These are phyloP conservation scores for Fusarium gaditjirri DNA, from an alignment of 2,329 filamentous ascomycete species.

Conservation along the genomic window DNA sequence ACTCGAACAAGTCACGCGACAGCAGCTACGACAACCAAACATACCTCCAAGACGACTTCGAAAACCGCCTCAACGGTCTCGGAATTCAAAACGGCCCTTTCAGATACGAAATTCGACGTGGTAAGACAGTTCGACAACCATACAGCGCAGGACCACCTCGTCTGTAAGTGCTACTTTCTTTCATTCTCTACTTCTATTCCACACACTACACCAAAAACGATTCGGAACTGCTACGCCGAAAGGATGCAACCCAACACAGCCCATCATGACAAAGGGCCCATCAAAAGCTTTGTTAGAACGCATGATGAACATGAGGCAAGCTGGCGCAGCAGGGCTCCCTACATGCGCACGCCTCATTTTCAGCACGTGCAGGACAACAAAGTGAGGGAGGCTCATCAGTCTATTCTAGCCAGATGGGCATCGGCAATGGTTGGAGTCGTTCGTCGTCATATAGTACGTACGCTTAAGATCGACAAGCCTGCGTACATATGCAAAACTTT, in stretches of 20 bases:
- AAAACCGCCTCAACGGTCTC: slow-evolving; percentile 46
- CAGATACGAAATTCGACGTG: slow-evolving; percentile 47
- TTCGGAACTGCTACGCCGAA: slow-evolving; percentile 3
- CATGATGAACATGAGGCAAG: slow-evolving; percentile 19
- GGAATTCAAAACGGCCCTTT: slow-evolving; percentile 44
- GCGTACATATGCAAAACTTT: neutral
- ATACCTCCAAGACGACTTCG: slow-evolving; percentile 41
- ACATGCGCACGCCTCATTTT: slow-evolving; percentile 7
- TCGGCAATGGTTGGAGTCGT: slow-evolving; percentile 12
- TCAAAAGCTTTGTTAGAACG: slow-evolving; percentile 10
- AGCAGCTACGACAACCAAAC: slow-evolving; percentile 22
- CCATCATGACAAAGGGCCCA: slow-evolving; percentile 2
- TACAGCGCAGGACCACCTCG: slow-evolving; percentile 31
- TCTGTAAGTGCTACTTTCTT: slow-evolving; percentile 45
- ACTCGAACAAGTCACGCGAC: slow-evolving; percentile 25
- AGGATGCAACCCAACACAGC: slow-evolving; percentile 3
- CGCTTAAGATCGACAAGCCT: slow-evolving; percentile 4
- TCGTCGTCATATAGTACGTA: slow-evolving; percentile 24
- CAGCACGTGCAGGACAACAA: slow-evolving; percentile 10
- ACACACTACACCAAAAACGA: neutral
- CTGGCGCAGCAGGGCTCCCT: slow-evolving; percentile 19
- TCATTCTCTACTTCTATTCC: neutral
- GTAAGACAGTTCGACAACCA: slow-evolving; percentile 47
- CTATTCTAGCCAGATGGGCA: neutral
- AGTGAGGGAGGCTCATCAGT: slow-evolving; percentile 11